These are phyloP conservation scores for Forsythia viridissima DNA, from an alignment of 257 asterid species.

Conservation along the genomic window DNA sequence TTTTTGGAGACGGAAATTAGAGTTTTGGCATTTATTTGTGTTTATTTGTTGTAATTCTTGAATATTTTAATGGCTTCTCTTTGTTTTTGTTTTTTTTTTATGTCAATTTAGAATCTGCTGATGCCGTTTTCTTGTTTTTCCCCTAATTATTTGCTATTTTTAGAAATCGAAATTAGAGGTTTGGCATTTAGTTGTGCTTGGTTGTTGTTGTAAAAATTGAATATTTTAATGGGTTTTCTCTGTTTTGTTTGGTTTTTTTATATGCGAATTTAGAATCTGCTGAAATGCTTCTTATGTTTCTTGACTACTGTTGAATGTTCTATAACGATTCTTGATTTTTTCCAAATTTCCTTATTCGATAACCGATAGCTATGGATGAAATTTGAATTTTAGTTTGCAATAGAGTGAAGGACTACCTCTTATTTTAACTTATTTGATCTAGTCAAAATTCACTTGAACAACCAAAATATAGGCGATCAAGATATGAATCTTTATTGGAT, in stretches of 20 bases:
- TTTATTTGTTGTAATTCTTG: not conserved
- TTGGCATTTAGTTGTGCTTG: not conserved
- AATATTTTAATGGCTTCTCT: slow-evolving; percentile 9
- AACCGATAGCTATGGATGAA: not conserved
- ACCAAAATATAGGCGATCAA: not conserved
- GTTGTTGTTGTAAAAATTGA: not conserved
- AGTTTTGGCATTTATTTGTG: not conserved
- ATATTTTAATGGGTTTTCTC: not conserved
- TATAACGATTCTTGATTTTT: not conserved
- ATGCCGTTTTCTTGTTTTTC: not conserved
- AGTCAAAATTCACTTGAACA: not conserved
- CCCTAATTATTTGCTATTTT: not conserved
- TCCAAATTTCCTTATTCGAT: not conserved
- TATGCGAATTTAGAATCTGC: not conserved
- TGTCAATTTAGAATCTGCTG: not conserved
- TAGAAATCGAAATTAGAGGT: not conserved
- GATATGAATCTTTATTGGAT: not conserved
- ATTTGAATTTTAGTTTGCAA: not conserved
- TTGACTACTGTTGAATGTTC: not conserved
- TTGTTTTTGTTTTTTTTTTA: not conserved
- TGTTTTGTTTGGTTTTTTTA: not conserved
- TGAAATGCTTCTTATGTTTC: not conserved
- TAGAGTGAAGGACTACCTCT: not conserved
- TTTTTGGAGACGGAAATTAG: not conserved
- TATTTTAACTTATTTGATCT: not conserved